A percentile compares a stretch with the other conserved stretches of the same genome.
Evolutionary conservation across 306 rosid genomes (phyloP).

Genomic region (Acacia crassicarpa): DNA sequence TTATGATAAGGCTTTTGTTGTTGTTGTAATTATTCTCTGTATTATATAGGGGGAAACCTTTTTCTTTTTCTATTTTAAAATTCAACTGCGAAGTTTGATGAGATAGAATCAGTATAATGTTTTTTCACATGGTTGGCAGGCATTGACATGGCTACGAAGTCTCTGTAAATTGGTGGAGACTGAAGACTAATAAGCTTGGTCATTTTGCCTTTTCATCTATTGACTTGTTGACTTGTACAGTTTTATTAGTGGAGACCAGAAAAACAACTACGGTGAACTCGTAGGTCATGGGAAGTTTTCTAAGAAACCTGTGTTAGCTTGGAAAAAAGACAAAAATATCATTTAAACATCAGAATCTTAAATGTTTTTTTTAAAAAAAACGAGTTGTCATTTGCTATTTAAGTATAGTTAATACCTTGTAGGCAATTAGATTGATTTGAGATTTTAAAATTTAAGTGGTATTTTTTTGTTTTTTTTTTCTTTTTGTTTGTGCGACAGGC

Average conservation of each 20-base stretch:
- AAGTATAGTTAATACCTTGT: too few relatives aligned
- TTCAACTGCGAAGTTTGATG: not conserved
- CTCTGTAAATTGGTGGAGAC: not conserved
- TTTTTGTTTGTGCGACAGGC: not conserved
- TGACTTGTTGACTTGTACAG: not conserved
- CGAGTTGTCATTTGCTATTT: too few relatives aligned
- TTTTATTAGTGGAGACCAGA: not conserved
- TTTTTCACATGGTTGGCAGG: not conserved
- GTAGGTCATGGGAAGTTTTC: not conserved
- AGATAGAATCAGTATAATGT: not conserved
- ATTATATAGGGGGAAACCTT: too few relatives aligned
- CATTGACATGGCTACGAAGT: not conserved
- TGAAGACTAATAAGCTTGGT: not conserved
- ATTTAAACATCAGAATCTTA: too few relatives aligned
- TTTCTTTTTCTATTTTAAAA: not conserved
- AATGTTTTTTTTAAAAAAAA: too few relatives aligned
- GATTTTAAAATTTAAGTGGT: too few relatives aligned
- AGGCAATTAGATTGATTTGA: too few relatives aligned
- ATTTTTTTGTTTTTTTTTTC: too few relatives aligned
- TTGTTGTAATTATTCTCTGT: not conserved
- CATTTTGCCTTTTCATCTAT: not conserved
- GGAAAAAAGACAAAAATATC: too few relatives aligned
- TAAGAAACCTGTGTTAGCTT: not conserved
- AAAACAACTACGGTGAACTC: not conserved
- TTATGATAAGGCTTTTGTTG: not conserved